Evolutionary conservation across 352 stramenopile species (phyloP).

Genomic region (Blastocystis hominis): DNA sequence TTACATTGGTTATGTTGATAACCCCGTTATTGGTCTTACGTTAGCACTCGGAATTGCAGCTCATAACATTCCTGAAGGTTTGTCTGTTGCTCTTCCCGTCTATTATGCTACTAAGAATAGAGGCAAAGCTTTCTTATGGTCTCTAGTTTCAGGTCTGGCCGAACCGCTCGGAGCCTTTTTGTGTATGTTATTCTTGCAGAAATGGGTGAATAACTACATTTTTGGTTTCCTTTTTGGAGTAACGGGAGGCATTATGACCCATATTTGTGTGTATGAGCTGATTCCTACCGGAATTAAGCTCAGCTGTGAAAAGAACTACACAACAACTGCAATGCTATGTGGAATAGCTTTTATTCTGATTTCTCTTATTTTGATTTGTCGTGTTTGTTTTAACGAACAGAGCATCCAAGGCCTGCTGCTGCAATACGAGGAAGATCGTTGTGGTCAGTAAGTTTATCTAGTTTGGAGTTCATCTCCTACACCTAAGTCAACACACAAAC

Average conservation of each 20-base stretch:
- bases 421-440: slow-evolving; percentile 55
- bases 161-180: slow-evolving; percentile 80
- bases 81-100: slow-evolving; percentile 84
- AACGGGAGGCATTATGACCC: slow-evolving; percentile 83
- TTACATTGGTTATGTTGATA: slow-evolving; percentile 78
- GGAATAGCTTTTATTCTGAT: slow-evolving; percentile 76
- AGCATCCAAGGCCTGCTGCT: slow-evolving; percentile 31
- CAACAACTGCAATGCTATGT: slow-evolving; percentile 71
- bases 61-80: slow-evolving; percentile 89
- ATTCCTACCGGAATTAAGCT: slow-evolving; percentile 81
- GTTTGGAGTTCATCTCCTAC: slow-evolving; percentile 53
- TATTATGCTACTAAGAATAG: slow-evolving; percentile 87
- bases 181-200: slow-evolving; percentile 73
- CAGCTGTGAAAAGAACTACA: slow-evolving; percentile 72
- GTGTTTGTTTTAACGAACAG: not conserved
- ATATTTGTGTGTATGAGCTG: slow-evolving; percentile 80
- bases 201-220: slow-evolving; percentile 67
- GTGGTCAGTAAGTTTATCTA: slow-evolving; percentile 48
- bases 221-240: slow-evolving; percentile 76
- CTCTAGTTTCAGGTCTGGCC: slow-evolving; percentile 72
- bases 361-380: slow-evolving; percentile 70
- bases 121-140: slow-evolving; percentile 85
- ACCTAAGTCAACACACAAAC: not conserved
- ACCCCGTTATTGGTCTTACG: slow-evolving; percentile 77
- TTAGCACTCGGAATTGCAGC: slow-evolving; percentile 84